phyloP scores from a whole-genome alignment of 306 rosid genomes.

The Gleditsia sinensis region DNA sequence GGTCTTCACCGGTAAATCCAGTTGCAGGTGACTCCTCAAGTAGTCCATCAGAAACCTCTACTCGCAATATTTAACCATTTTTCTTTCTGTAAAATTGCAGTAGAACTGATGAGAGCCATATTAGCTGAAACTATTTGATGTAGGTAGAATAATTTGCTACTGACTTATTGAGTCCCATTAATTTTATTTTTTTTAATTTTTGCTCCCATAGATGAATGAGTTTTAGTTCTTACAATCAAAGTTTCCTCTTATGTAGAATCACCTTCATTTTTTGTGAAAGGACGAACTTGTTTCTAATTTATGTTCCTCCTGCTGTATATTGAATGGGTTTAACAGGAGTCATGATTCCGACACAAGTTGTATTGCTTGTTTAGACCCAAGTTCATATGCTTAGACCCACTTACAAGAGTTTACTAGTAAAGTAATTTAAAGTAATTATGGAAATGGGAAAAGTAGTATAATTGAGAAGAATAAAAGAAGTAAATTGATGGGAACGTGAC shows the following conservation, averaged over 20 bases:
- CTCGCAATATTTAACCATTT: constrained; percentile 33
- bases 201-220: constrained; percentile 21
- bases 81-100: constrained; percentile 33
- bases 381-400: too few relatives aligned
- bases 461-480: too few relatives aligned
- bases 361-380: too few relatives aligned
- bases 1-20: constrained; percentile 42
- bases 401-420: too few relatives aligned
- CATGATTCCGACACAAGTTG: background rate
- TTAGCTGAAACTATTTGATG: constrained; percentile 33
- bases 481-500: too few relatives aligned
- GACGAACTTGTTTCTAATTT: background rate
- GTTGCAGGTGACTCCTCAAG: constrained; percentile 43
- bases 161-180: constrained; percentile 29
- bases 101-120: constrained; percentile 33
- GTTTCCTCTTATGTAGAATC: constrained; percentile 32
- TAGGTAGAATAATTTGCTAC: constrained; percentile 49
- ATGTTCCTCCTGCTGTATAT: background rate
- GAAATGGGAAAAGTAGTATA: too few relatives aligned
- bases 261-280: constrained; percentile 25
- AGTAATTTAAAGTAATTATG: too few relatives aligned
- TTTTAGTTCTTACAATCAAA: constrained; percentile 25
- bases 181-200: constrained; percentile 32
- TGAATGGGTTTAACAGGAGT: background rate
- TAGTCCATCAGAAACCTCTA: constrained; percentile 57